These are phyloP conservation scores for Ceratobasidium theobromae DNA, from an alignment of 1,284 basidiomycete species.

Conservation along the genomic window DNA sequence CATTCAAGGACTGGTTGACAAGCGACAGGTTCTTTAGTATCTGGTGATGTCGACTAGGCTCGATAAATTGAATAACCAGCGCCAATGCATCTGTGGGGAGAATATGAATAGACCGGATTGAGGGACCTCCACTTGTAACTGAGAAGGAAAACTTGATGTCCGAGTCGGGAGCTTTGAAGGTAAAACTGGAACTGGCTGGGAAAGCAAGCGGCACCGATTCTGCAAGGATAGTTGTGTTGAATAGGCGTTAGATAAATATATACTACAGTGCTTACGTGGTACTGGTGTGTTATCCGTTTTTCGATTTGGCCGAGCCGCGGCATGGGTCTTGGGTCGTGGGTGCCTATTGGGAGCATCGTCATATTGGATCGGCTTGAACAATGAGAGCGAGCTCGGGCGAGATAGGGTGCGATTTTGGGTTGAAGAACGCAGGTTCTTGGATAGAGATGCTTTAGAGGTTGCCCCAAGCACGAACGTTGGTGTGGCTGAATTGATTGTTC, in stretches of 20 bases:
- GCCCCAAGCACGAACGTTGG: neutral
- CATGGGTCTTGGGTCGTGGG: neutral
- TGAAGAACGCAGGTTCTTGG: neutral
- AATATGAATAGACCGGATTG: neutral
- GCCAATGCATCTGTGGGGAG: constrained; percentile 11
- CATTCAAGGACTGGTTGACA: constrained; percentile 4
- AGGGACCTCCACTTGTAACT: neutral
- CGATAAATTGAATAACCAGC: neutral
- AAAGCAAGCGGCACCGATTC: constrained; percentile 13
- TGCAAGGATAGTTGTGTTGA: neutral
- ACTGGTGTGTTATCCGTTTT: neutral
- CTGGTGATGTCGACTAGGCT: neutral
- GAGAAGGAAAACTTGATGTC: neutral
- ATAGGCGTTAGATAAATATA: neutral
- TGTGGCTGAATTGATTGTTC: neutral
- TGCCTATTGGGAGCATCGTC: neutral
- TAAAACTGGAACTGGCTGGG: neutral
- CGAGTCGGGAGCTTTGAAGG: neutral
- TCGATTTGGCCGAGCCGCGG: neutral
- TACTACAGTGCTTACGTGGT: neutral
- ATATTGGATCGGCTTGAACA: neutral
- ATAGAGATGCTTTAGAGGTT: neutral
- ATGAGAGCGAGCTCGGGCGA: neutral
- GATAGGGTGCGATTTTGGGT: neutral
- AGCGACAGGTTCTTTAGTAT: neutral